Evolutionary conservation across 176 grass and related monocot genomes (phyloP).

Genomic region (Triticum turgidum): DNA sequence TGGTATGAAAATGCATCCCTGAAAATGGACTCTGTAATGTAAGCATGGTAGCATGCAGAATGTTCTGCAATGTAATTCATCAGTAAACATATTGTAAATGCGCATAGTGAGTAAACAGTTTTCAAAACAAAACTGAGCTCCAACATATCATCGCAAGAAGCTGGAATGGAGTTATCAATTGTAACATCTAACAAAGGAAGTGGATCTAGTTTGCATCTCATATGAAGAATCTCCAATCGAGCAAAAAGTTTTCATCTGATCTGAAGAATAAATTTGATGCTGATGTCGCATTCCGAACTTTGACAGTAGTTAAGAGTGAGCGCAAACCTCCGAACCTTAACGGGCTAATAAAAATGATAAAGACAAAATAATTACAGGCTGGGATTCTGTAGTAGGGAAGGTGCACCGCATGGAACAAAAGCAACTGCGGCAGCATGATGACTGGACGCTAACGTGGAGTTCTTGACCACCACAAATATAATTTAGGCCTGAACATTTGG

Average conservation of each 20-base stretch:
- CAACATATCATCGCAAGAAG: background rate
- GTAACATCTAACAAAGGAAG: too few relatives aligned
- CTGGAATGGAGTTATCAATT: too few relatives aligned
- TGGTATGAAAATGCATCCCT: background rate
- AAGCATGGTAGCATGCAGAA: too few relatives aligned
- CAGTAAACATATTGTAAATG: background rate
- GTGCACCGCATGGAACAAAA: background rate
- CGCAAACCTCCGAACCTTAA: background rate
- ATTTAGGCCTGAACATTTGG: slow-evolving; percentile 5
- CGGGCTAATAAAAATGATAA: background rate
- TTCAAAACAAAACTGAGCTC: background rate
- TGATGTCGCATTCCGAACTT: too few relatives aligned
- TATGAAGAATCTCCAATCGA: too few relatives aligned
- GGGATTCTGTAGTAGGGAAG: background rate
- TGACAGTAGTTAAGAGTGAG: background rate
- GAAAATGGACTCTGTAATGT: too few relatives aligned
- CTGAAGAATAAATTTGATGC: too few relatives aligned
- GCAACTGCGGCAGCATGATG: background rate
- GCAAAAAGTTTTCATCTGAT: too few relatives aligned
- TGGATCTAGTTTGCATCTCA: too few relatives aligned
- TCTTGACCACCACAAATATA: slow-evolving; percentile 12
- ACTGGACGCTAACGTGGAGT: slow-evolving; percentile 6
- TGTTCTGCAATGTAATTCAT: background rate
- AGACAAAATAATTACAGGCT: background rate
- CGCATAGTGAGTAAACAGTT: background rate